Evolutionary conservation across 495 filamentous ascomycete species (phyloP).

Genomic region (Eremomyces bilateralis): DNA sequence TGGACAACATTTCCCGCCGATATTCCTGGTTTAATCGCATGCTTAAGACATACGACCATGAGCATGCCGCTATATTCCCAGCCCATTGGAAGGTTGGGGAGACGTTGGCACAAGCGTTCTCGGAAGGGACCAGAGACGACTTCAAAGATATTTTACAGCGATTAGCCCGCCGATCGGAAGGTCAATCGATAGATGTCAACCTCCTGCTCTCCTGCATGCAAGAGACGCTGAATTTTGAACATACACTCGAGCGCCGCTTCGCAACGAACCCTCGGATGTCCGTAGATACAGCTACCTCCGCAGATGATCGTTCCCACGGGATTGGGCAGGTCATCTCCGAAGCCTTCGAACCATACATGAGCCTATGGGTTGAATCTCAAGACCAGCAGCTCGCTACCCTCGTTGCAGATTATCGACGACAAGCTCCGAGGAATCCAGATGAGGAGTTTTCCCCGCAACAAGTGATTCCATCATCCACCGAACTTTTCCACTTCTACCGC

Average conservation of each 20-base stretch:
- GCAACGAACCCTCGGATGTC: slow-evolving; percentile 53
- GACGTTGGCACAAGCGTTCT: slow-evolving; percentile 76
- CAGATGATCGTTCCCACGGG: slow-evolving; percentile 50
- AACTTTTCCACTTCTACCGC: slow-evolving; percentile 93
- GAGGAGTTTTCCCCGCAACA: slow-evolving; percentile 81
- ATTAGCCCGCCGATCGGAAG: slow-evolving; percentile 57
- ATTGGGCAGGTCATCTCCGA: slow-evolving; percentile 91
- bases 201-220: slow-evolving; percentile 78
- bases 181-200: slow-evolving; percentile 75
- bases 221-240: slow-evolving; percentile 94
- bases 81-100: slow-evolving; percentile 76
- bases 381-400: slow-evolving; percentile 71
- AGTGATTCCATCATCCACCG: slow-evolving; percentile 85
- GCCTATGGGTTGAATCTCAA: slow-evolving; percentile 90
- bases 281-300: slow-evolving; percentile 73
- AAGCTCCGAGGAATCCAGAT: slow-evolving; percentile 57
- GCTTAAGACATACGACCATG: slow-evolving; percentile 87
- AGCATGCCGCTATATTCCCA: slow-evolving; percentile 80
- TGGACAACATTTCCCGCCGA: slow-evolving; percentile 89
- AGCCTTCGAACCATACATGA: slow-evolving; percentile 91
- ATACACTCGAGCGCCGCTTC: slow-evolving; percentile 71
- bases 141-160: slow-evolving; percentile 81
- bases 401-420: slow-evolving; percentile 73
- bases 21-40: slow-evolving; percentile 95
- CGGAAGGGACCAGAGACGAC: slow-evolving; percentile 85